Base-by-base conservation (phyloP, 305 asterid species). In the Lippia alba region DNA sequence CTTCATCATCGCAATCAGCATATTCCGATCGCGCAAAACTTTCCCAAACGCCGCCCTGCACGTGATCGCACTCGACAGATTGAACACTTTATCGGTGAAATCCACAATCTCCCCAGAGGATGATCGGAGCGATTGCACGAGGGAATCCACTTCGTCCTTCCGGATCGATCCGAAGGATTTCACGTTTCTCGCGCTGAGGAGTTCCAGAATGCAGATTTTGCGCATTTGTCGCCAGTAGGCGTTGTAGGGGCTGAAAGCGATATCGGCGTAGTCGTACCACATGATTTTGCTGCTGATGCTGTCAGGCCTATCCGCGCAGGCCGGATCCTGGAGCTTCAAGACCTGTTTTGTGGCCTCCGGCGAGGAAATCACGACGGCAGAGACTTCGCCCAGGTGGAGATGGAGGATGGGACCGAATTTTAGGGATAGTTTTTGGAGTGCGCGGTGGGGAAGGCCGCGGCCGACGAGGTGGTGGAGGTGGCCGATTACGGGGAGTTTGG, bases 381-480 rank as follows among this genome's bases (percentile, higher is more conserved):
- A 16, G 20, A 74, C 74, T 32, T 74, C 57, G 8, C 83, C 83
- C 0, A 75, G 56, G 56, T 55, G 64, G 12, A 82, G 64, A 49
- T 71, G 53, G 40, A 79, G 34, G 5, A 79, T 19, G 62, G 50
- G 74, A 12, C 79, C 82, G 15, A 57, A 70, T 11, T 50, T 19
- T n/a, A 32, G 10, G 7, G 71, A 33, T 6, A 79, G 3, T 14
- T 45, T n/a, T 0, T 24, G 7, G 2, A 78, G 63, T 0, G 60
- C 59, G 0, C 53, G 61, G 69, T 78, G 80, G 0, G 82, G 80
- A 0, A 70, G 70, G 0, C 56, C 75, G 4, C 80, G 72, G 5
- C 80, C 82, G 1, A 48, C 66, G 0, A 76, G 20, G 63, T 76
- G 80, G 84, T 82, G 87, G 56, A 79, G 59, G 80, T 82, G 78